These are phyloP conservation scores for Sambucus nigra DNA, from an alignment of 129 eudicot genomes.

Conservation along the genomic window DNA sequence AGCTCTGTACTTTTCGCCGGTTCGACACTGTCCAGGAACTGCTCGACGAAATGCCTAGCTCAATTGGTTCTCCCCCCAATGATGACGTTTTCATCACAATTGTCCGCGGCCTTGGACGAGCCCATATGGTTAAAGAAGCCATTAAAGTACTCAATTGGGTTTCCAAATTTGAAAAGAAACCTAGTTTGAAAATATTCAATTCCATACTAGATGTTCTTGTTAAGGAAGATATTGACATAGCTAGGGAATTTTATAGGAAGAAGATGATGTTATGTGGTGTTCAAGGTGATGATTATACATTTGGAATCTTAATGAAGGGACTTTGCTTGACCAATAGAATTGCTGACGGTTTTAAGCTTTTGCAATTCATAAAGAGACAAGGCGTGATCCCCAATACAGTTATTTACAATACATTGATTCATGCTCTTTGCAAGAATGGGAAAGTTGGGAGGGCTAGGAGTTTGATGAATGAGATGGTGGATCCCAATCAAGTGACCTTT, in stretches of 20 bases:
- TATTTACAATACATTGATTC: constrained; percentile 63
- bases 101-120: constrained; percentile 75
- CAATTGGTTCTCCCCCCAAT: constrained; percentile 54
- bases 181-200: constrained; percentile 62
- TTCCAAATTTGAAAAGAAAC: constrained; percentile 27
- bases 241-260: constrained; percentile 68
- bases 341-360: constrained; percentile 75
- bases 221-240: constrained; percentile 79
- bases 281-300: constrained; percentile 74
- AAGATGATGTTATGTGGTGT: constrained; percentile 82
- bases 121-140: constrained; percentile 43
- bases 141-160: constrained; percentile 53
- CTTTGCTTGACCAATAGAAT: constrained; percentile 91
- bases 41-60: constrained; percentile 85
- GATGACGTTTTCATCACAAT: constrained; percentile 61
- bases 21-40: constrained; percentile 44
- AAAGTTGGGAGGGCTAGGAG: constrained; percentile 91
- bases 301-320: constrained; percentile 84
- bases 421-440: constrained; percentile 83
- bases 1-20: constrained; percentile 58
- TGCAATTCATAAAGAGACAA: constrained; percentile 57
- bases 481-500: constrained; percentile 52
- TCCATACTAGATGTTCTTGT: constrained; percentile 79
- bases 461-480: constrained; percentile 59
- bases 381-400: constrained; percentile 46